phyloP scores from a whole-genome alignment of 2,329 filamentous ascomycete genomes.

The Dendrostoma leiphaemia region DNA sequence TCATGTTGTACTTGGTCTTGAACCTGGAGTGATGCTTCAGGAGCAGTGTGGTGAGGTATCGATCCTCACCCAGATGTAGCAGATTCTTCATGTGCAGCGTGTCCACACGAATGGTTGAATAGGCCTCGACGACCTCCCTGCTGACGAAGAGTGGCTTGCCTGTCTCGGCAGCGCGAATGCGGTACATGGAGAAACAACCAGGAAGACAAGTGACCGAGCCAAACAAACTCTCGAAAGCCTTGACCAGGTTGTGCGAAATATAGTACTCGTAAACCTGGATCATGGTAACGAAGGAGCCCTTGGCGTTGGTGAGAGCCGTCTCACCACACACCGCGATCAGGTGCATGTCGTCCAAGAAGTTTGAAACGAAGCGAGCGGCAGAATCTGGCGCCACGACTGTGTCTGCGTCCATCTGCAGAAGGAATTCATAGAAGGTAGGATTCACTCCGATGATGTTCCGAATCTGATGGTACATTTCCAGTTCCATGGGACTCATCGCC shows the following conservation, averaged over 20 bases:
- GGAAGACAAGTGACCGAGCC: constrained; percentile 96
- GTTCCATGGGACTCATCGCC: constrained; percentile 91
- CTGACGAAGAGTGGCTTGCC: constrained; percentile 97
- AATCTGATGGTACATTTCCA: constrained; percentile 98
- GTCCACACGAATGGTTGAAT: constrained; percentile 91
- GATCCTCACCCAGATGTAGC: constrained; percentile 94
- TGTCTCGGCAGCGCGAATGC: constrained; percentile 88
- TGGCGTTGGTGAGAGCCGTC: constrained; percentile 88
- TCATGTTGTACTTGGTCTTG: constrained; percentile 97
- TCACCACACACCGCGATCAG: constrained; percentile 95
- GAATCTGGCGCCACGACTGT: constrained; percentile 90
- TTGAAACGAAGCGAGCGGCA: constrained; percentile 85
- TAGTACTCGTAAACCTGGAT: constrained; percentile 99
- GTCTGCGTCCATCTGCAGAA: constrained; percentile 96
- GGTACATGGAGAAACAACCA: constrained; percentile 99
- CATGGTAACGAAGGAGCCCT: constrained; percentile 93
- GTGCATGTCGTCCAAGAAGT: constrained; percentile 87
- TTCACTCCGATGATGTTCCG: constrained; percentile 98
- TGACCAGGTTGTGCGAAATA: constrained; percentile 95
- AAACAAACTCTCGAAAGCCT: constrained; percentile 96
- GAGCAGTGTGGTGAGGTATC: constrained; percentile 91
- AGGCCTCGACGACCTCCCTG: constrained; percentile 82
- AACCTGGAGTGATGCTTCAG: constrained; percentile 90
- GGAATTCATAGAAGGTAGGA: constrained; percentile 96
- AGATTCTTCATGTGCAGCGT: constrained; percentile 99